Evolutionary conservation across 306 rosid genomes (phyloP).

Genomic region (Coriaria nepalensis): DNA sequence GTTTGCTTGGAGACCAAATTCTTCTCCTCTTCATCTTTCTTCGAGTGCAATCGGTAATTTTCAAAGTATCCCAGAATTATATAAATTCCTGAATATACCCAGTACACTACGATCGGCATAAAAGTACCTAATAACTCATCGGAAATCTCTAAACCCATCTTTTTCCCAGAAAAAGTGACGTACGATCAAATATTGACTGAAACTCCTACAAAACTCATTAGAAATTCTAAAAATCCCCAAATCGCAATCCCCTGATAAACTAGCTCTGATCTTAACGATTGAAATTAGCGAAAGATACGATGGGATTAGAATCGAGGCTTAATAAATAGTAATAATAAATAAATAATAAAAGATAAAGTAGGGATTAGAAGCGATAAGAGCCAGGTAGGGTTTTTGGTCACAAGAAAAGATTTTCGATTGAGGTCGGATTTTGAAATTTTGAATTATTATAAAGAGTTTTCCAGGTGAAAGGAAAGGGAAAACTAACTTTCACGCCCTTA

Average conservation of each 20-base stretch:
- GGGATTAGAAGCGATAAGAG: no score
- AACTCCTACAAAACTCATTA: slow-evolving; percentile 10
- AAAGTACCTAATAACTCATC: slow-evolving; percentile 85
- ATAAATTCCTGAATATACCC: slow-evolving; percentile 79
- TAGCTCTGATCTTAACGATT: no score
- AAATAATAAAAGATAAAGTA: no score
- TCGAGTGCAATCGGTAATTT: slow-evolving; percentile 59
- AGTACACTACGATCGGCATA: slow-evolving; percentile 66
- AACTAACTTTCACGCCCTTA: no score
- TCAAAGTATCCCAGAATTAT: slow-evolving; percentile 54
- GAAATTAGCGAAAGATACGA: no score
- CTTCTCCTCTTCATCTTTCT: slow-evolving; percentile 81
- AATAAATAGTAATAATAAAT: no score
- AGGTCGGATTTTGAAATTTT: no score
- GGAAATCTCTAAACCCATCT: slow-evolving; percentile 64
- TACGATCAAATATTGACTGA: slow-evolving; percentile 11
- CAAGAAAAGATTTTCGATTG: no score
- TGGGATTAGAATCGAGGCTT: no score
- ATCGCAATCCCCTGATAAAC: neutral
- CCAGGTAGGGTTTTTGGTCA: no score
- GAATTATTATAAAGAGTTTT: no score
- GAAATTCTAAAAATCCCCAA: neutral
- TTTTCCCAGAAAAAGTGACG: neutral
- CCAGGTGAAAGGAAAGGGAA: no score
- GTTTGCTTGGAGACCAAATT: slow-evolving; percentile 65